Conservation (phyloP, 1,139 yeast species). For the Taiozyma sp. region DNA sequence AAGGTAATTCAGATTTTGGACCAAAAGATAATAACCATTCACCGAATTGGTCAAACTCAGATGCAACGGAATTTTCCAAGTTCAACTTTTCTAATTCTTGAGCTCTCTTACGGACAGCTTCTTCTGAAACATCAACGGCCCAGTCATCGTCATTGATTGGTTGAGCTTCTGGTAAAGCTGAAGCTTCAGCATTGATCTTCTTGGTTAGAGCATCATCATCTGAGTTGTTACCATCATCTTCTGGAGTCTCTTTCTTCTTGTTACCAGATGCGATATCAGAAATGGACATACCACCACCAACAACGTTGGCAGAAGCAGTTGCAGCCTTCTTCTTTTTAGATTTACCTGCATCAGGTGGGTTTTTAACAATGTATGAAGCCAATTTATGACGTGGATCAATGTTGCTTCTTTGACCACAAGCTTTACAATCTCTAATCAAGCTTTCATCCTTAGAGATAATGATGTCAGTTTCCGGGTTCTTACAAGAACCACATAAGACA, state of each 20-base stretch:
- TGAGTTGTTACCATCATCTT: conserved; percentile 34
- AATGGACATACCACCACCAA: conserved; percentile 80
- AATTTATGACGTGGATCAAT: conserved; percentile 87
- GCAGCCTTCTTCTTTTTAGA: conserved; percentile 59
- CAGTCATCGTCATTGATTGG: conserved; percentile 83
- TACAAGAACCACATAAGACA: conserved; percentile 91
- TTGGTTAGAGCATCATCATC: conserved; percentile 77
- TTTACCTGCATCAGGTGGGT: conserved; percentile 72
- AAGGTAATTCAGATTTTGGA: conserved; percentile 58
- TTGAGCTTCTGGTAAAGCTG: conserved; percentile 49
- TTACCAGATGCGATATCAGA: conserved; percentile 59
- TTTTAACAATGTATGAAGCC: conserved; percentile 81
- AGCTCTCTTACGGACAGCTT: conserved; percentile 93
- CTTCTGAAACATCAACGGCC: conserved; percentile 98
- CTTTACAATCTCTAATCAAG: conserved; percentile 92
- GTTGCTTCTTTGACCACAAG: conserved; percentile 89
- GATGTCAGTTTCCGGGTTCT: conserved; percentile 96
- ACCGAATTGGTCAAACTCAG: conserved; percentile 70
- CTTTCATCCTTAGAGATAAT: conserved; percentile 72
- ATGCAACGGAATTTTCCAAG: conserved; percentile 33
- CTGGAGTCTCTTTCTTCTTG: conserved; percentile 28
- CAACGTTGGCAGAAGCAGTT: conserved; percentile 90
- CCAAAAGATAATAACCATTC: conserved; percentile 74
- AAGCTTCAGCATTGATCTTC: conserved; percentile 83
- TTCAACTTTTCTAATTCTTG: conserved; percentile 68